Conservation (phyloP, 768 basidiomycete species). For the Nidularia sp. region DNA sequence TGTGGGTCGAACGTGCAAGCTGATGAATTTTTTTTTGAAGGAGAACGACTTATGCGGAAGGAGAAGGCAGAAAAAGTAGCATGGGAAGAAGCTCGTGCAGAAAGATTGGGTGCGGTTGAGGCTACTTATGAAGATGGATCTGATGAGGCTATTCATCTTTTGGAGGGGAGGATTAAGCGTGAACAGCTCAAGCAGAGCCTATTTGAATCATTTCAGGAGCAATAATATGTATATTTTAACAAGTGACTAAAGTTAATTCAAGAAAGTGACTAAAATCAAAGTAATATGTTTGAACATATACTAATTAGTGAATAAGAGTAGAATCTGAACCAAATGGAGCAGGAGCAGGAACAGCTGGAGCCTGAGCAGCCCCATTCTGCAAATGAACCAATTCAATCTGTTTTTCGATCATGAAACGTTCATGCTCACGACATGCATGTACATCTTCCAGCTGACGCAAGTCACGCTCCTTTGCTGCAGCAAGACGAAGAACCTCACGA, state of each 20-base stretch:
- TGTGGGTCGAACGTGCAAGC: slow-evolving; percentile 2
- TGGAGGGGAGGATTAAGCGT: slow-evolving; percentile 13
- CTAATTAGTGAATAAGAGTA: not conserved
- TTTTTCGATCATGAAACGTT: not conserved
- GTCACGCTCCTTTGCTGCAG: not conserved
- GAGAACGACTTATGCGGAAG: slow-evolving; percentile 1
- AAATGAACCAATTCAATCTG: slow-evolving; percentile 5
- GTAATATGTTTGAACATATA: not conserved
- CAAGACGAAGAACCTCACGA: not conserved
- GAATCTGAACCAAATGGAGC: not conserved
- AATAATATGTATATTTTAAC: slow-evolving; percentile 5
- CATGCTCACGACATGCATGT: not conserved
- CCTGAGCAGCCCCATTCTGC: not conserved
- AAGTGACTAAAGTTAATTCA: not conserved
- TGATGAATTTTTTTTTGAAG: slow-evolving; percentile 5
- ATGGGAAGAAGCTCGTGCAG: slow-evolving; percentile 2
- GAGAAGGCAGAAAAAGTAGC: not conserved
- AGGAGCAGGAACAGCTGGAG: not conserved
- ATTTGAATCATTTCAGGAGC: slow-evolving; percentile 4
- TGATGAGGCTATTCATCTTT: slow-evolving; percentile 6
- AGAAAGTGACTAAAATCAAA: not conserved
- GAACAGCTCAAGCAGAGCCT: slow-evolving; percentile 13
- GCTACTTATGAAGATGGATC: slow-evolving; percentile 3
- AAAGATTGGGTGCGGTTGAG: not conserved
- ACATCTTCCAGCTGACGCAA: slow-evolving; percentile 1